Conservation (phyloP, 352 stramenopile genomes). For the Phytophthora cactorum region DNA sequence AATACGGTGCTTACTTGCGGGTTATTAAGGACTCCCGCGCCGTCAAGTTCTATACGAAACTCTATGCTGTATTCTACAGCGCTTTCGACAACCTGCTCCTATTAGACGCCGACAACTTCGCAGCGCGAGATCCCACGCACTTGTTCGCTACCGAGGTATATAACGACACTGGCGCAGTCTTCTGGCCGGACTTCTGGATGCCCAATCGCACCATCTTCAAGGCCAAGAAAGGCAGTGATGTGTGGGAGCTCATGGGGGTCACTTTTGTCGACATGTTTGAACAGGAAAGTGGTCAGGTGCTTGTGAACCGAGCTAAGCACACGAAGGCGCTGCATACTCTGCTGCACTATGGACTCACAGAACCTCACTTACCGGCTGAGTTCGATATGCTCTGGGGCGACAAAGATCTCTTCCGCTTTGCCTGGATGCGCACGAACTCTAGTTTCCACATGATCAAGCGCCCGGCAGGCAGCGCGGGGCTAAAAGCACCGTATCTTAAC, state of each 20-base stretch:
- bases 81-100: slow-evolving; percentile 76
- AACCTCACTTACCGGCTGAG: slow-evolving; percentile 45
- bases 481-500: slow-evolving; percentile 42
- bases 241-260: slow-evolving; percentile 76
- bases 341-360: slow-evolving; percentile 61
- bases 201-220: slow-evolving; percentile 78
- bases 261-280: slow-evolving; percentile 74
- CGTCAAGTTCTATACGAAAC: slow-evolving; percentile 72
- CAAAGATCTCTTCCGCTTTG: slow-evolving; percentile 84
- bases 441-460: slow-evolving; percentile 67
- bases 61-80: slow-evolving; percentile 77
- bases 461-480: slow-evolving; percentile 53
- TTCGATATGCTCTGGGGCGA: slow-evolving; percentile 77
- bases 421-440: slow-evolving; percentile 79
- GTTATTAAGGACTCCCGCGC: slow-evolving; percentile 61
- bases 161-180: slow-evolving; percentile 59
- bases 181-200: slow-evolving; percentile 86
- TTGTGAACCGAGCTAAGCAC: slow-evolving; percentile 65
- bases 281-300: slow-evolving; percentile 78
- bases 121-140: slow-evolving; percentile 63
- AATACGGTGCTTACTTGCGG: slow-evolving; percentile 66
- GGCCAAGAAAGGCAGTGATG: slow-evolving; percentile 57
- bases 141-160: slow-evolving; percentile 64
- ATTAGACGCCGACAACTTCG: slow-evolving; percentile 79
- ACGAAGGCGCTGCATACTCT: slow-evolving; percentile 51